Conservation (phyloP, 495 filamentous ascomycete species). For the Rhizodiscina lignyota region DNA sequence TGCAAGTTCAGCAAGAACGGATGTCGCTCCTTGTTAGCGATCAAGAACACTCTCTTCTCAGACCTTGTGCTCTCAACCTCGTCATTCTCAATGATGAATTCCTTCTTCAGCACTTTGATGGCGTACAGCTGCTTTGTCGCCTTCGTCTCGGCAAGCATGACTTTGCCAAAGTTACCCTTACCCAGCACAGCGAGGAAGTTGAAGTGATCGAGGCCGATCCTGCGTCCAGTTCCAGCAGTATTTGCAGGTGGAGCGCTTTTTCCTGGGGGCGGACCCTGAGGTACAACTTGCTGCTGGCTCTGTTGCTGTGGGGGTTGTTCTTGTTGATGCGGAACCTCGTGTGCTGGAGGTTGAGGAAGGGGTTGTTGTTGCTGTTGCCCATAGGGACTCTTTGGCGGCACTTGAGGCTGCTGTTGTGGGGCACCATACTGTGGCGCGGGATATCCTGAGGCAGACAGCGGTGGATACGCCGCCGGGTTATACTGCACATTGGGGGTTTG, state of each 20-base stretch:
- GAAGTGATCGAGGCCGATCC: conserved; percentile 95
- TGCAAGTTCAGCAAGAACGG: conserved; percentile 92
- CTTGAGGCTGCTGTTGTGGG: conserved; percentile 26
- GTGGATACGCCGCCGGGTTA: conserved; percentile 45
- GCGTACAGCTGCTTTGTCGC: conserved; percentile 80
- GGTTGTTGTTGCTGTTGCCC: conserved; percentile 21
- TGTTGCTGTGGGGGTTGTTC: conserved; percentile 8
- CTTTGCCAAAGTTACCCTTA: conserved; percentile 99
- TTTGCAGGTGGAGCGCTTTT: conserved; percentile 20
- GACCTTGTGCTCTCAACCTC: conserved; percentile 98
- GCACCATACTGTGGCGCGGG: conserved; percentile 20
- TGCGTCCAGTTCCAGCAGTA: conserved; percentile 41
- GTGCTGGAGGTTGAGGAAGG: conserved; percentile 11
- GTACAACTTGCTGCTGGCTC: conserved; percentile 7
- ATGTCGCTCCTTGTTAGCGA: conserved; percentile 95
- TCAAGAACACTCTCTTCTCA: conserved; percentile 90
- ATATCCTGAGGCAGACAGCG: conserved; percentile 12
- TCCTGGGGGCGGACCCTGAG: conserved; percentile 24
- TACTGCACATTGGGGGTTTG: conserved; percentile 48
- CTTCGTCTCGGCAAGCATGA: conserved; percentile 98
- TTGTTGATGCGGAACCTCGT: conserved; percentile 11
- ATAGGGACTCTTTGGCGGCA: conserved; percentile 11
- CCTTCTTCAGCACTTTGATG: conserved; percentile 99
- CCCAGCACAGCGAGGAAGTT: conserved; percentile 98
- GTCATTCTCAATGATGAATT: conserved; percentile 99